phyloP scores from a whole-genome alignment of 2,329 filamentous ascomycete species.

The Colletotrichum shisoi region DNA sequence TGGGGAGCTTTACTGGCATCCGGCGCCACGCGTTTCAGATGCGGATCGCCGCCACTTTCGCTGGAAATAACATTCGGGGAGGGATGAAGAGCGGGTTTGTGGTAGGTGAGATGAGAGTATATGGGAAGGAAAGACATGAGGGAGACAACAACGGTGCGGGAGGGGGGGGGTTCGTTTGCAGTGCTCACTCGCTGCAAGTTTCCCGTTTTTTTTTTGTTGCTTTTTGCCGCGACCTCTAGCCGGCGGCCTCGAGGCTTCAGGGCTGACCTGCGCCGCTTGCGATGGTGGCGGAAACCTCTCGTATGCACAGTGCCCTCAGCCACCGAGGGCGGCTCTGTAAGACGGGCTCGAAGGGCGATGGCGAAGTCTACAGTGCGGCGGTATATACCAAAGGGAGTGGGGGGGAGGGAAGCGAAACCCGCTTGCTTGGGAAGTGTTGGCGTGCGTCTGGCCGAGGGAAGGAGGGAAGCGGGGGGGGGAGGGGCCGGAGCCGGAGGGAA shows the following conservation, averaged over 20 bases:
- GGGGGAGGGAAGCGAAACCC: too few relatives aligned
- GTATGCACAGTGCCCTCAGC: not conserved
- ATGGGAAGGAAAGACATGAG: too few relatives aligned
- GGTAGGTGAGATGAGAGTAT: too few relatives aligned
- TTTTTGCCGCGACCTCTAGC: not conserved
- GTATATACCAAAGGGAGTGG: not conserved
- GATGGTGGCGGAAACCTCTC: not conserved
- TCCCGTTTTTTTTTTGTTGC: not conserved
- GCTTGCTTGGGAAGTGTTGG: not conserved
- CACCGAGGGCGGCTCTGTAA: not conserved
- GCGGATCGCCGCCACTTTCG: constrained; percentile 18
- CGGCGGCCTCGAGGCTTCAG: not conserved
- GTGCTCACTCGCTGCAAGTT: not conserved
- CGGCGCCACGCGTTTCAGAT: constrained; percentile 29
- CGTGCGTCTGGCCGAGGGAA: not conserved
- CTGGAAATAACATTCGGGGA: not conserved
- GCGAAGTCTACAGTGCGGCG: not conserved
- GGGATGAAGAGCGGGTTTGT: not conserved
- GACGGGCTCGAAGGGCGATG: not conserved
- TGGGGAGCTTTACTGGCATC: not conserved
- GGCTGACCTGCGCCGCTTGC: not conserved
- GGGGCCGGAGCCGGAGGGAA: constrained; percentile 7
- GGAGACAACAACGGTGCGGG: not conserved
- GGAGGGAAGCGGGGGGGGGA: not conserved
- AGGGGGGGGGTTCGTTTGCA: not conserved